These are phyloP conservation scores for Pythium angustatum DNA, from an alignment of 352 stramenopile genomes.

Conservation along the genomic window DNA sequence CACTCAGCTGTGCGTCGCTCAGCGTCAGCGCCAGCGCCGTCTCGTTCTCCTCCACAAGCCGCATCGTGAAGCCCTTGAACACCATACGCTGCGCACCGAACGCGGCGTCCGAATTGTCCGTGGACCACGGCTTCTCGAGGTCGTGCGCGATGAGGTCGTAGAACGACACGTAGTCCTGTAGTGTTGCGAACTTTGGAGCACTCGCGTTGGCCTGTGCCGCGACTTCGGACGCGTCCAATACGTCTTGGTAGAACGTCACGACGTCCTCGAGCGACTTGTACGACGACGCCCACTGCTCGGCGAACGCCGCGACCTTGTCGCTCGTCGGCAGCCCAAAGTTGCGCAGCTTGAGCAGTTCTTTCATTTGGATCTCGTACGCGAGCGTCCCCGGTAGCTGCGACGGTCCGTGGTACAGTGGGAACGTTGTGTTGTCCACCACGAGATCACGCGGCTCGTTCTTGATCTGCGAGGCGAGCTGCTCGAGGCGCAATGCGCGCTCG, in stretches of 20 bases:
- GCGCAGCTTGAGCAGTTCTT: slow-evolving; percentile 11
- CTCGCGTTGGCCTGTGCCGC: neutral
- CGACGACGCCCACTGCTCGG: slow-evolving; percentile 3
- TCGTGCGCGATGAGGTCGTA: slow-evolving; percentile 19
- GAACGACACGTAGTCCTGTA: slow-evolving; percentile 14
- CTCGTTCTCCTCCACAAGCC: slow-evolving; percentile 13
- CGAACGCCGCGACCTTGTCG: slow-evolving; percentile 1
- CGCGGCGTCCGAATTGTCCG: slow-evolving; percentile 40
- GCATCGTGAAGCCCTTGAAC: slow-evolving; percentile 50
- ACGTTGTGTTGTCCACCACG: slow-evolving; percentile 3
- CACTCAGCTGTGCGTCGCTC: slow-evolving; percentile 29
- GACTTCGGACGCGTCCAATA: neutral
- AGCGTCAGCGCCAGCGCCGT: slow-evolving; percentile 18
- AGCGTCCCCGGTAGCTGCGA: slow-evolving; percentile 9
- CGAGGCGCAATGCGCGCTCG: slow-evolving; percentile 12
- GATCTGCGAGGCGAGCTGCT: slow-evolving; percentile 11
- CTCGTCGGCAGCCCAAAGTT: slow-evolving; percentile 8
- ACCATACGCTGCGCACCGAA: slow-evolving; percentile 46
- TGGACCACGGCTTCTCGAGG: slow-evolving; percentile 21
- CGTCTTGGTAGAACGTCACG: slow-evolving; percentile 16
- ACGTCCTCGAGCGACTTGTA: slow-evolving; percentile 2
- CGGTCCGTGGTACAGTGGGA: slow-evolving; percentile 14
- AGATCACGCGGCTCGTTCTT: slow-evolving; percentile 17
- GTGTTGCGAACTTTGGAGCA: slow-evolving; percentile 7
- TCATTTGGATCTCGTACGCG: slow-evolving; percentile 14